phyloP scores from a whole-genome alignment of 176 grass and related monocot species.

The Aegilops speltoides region DNA sequence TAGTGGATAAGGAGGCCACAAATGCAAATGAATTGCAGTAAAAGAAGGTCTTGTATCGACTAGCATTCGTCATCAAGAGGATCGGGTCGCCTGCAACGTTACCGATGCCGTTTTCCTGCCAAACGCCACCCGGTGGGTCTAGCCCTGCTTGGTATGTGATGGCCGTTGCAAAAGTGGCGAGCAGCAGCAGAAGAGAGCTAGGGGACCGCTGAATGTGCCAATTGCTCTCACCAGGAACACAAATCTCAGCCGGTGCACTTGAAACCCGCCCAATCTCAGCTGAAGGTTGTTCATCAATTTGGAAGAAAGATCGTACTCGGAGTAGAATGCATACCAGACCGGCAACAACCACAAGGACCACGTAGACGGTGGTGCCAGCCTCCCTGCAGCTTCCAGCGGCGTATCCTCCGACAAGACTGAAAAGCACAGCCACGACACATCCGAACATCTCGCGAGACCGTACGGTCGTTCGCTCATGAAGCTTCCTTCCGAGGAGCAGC shows the following conservation, averaged over 20 bases:
- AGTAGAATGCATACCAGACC: not conserved
- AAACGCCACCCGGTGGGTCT: constrained; percentile 34
- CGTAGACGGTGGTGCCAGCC: not conserved
- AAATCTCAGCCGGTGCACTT: too few relatives aligned
- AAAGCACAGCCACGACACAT: not conserved
- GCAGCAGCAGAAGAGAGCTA: not conserved
- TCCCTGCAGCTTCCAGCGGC: constrained; percentile 3
- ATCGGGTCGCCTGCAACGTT: constrained; percentile 9
- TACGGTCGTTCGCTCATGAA: not conserved
- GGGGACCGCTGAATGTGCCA: not conserved
- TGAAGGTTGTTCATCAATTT: too few relatives aligned
- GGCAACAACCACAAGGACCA: not conserved
- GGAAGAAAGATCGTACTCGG: too few relatives aligned
- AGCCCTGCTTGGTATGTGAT: constrained; percentile 45
- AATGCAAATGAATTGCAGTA: constrained; percentile 43
- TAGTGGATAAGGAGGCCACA: constrained; percentile 19
- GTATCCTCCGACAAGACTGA: constrained; percentile 6
- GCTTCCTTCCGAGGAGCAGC: not conserved
- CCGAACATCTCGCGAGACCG: not conserved
- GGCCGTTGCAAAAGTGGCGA: constrained; percentile 24
- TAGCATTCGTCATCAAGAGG: not conserved
- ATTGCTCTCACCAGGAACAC: too few relatives aligned
- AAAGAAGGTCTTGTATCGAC: constrained; percentile 26
- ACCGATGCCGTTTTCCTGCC: not conserved
- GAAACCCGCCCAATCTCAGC: too few relatives aligned